Conservation (phyloP, 129 eudicot genomes). For the Kitagawia praeruptora region DNA sequence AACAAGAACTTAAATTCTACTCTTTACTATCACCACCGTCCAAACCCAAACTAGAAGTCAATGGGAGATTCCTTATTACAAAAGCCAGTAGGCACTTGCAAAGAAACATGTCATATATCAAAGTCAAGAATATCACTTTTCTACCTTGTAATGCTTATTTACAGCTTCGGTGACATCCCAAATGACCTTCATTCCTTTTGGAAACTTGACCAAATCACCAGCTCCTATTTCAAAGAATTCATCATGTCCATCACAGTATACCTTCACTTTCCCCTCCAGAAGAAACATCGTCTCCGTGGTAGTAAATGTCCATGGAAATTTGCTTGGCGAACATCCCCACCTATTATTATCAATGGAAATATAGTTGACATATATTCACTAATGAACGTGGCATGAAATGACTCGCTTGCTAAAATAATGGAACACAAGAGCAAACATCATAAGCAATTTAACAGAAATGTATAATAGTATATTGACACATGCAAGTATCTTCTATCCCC, state of each 20-base stretch:
- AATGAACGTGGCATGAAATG: neutral
- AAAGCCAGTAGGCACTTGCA: no score
- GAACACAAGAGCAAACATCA: neutral
- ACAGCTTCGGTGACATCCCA: conserved; percentile 32
- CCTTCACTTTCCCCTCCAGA: conserved; percentile 29
- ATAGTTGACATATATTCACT: neutral
- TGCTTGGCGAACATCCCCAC: conserved; percentile 22
- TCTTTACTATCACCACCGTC: no score
- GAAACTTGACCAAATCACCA: conserved; percentile 26
- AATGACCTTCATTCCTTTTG: conserved; percentile 30
- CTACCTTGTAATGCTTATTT: conserved; percentile 25
- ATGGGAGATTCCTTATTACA: no score
- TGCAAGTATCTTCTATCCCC: neutral
- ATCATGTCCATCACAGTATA: conserved; percentile 19
- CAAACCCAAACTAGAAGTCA: no score
- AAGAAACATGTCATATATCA: neutral
- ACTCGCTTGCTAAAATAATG: neutral
- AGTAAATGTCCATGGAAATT: conserved; percentile 26
- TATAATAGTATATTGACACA: neutral
- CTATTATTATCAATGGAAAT: neutral
- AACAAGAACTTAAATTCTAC: no score
- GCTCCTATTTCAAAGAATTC: conserved; percentile 24
- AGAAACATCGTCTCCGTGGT: conserved; percentile 25
- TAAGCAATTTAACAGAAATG: neutral
- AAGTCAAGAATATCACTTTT: neutral